Percentiles rank a stretch among this genome's conserved stretches.
phyloP scores from a whole-genome alignment of 352 stramenopile genomes.

The Aphanomyces euteiches region DNA sequence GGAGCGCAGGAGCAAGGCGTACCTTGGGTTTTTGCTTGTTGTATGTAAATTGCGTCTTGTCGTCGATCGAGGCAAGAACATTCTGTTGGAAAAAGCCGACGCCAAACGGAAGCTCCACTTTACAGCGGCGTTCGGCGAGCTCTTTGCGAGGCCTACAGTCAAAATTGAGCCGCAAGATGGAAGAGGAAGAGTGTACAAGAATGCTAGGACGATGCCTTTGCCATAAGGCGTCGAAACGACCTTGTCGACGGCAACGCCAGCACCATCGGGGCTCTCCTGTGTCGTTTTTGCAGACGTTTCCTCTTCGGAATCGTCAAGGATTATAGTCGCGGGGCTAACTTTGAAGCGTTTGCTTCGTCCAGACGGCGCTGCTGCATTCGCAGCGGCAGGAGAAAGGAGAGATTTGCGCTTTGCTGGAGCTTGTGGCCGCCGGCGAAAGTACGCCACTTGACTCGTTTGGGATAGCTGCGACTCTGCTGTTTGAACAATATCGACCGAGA shows the following conservation, averaged over 20 bases:
- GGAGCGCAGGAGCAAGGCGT: not conserved
- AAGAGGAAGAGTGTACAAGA: not conserved
- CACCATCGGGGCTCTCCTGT: not conserved
- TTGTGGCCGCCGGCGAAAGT: not conserved
- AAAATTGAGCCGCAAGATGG: too few species aligned
- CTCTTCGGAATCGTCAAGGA: constrained; percentile 11
- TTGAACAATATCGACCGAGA: constrained; percentile 2
- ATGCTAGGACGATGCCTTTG: not conserved
- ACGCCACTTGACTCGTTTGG: not conserved
- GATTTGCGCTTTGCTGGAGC: too few species aligned
- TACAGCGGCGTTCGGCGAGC: not conserved
- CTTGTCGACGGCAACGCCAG: not conserved
- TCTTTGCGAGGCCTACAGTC: too few species aligned
- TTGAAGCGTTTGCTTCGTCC: not conserved
- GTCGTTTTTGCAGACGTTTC: not conserved
- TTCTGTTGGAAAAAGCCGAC: constrained; percentile 14
- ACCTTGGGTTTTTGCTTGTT: constrained; percentile 11
- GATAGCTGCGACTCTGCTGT: not conserved
- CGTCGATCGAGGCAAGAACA: not conserved
- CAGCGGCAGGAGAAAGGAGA: too few species aligned
- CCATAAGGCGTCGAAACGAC: constrained; percentile 22
- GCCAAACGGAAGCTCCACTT: constrained; percentile 15
- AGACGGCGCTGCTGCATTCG: too few species aligned
- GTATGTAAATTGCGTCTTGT: constrained; percentile 12
- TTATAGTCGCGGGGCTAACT: constrained; percentile 6